These are phyloP conservation scores for Magnaporthiopsis rhizophila DNA, from an alignment of 2,329 filamentous ascomycete genomes.

Conservation along the genomic window DNA sequence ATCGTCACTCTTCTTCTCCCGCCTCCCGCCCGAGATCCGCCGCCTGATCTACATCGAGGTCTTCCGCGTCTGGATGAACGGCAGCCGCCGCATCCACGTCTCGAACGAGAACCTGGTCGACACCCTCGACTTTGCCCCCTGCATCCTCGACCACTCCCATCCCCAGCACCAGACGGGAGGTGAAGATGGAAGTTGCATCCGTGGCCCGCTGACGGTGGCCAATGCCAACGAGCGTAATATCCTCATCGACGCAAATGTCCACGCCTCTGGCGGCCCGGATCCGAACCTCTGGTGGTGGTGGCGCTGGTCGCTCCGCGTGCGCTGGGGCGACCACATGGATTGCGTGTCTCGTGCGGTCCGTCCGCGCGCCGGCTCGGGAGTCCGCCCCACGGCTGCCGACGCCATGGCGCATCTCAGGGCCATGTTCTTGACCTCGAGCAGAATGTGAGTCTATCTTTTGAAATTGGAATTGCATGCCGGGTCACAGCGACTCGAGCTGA, in stretches of 20 bases:
- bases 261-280: not conserved
- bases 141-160: conserved; percentile 2
- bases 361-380: conserved; percentile 8
- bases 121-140: not conserved
- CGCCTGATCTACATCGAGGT: conserved; percentile 13
- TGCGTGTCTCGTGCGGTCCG: not conserved
- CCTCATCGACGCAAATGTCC: not conserved
- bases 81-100: conserved; percentile 6
- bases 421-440: conserved; percentile 8
- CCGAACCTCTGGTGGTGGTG: conserved; percentile 1
- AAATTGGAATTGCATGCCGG: not conserved
- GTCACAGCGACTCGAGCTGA: not conserved
- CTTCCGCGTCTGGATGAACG: conserved; percentile 7
- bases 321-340: conserved; percentile 2
- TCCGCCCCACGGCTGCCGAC: not conserved
- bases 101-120: not conserved
- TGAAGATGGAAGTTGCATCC: not conserved
- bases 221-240: not conserved
- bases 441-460: not conserved
- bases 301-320: conserved; percentile 2
- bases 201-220: not conserved
- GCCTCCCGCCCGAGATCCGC: conserved; percentile 13
- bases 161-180: not conserved
- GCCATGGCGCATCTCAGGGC: conserved; percentile 6
- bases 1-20: conserved; percentile 16